Evolutionary conservation across 768 basidiomycete species (phyloP).

Genomic region (Suillus subalutaceus): DNA sequence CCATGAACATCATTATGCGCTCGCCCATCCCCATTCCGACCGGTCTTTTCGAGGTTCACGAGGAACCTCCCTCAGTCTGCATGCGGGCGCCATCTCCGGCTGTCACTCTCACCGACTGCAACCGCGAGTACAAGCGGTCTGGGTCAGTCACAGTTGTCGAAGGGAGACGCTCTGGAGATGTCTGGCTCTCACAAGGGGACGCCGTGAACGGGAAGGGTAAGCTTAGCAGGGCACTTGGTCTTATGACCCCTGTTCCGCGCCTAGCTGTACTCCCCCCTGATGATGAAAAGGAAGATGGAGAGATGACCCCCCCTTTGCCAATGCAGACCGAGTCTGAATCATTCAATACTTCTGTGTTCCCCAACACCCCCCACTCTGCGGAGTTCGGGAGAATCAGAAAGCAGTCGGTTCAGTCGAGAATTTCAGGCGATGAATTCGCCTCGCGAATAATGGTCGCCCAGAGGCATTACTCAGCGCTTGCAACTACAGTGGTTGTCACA

Average conservation of each 20-base stretch:
- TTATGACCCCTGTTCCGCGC: slow-evolving; percentile 65
- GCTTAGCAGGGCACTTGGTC: slow-evolving; percentile 60
- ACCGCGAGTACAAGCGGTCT: slow-evolving; percentile 60
- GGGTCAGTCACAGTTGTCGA: slow-evolving; percentile 67
- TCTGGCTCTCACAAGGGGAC: slow-evolving; percentile 75
- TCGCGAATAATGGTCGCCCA: slow-evolving; percentile 73
- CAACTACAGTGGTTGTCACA: slow-evolving; percentile 62
- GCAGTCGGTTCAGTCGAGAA: slow-evolving; percentile 58
- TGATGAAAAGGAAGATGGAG: slow-evolving; percentile 41
- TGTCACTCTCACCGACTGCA: slow-evolving; percentile 31
- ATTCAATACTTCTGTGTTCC: slow-evolving; percentile 41
- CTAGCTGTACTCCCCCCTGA: slow-evolving; percentile 67
- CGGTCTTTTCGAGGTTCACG: slow-evolving; percentile 60
- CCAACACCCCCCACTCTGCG: slow-evolving; percentile 57
- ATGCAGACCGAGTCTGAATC: slow-evolving; percentile 55
- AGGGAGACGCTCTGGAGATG: slow-evolving; percentile 70
- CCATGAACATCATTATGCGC: slow-evolving; percentile 59
- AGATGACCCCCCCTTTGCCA: slow-evolving; percentile 61
- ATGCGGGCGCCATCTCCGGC: slow-evolving; percentile 47
- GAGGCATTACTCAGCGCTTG: slow-evolving; percentile 71
- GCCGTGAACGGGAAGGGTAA: slow-evolving; percentile 68
- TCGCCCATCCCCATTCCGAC: slow-evolving; percentile 69
- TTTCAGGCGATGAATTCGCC: slow-evolving; percentile 49
- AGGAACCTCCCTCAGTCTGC: slow-evolving; percentile 44
- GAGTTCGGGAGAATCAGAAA: slow-evolving; percentile 57